phyloP scores from a whole-genome alignment of 208 protist species.

The Leptomonas pyrrhocoris region DNA sequence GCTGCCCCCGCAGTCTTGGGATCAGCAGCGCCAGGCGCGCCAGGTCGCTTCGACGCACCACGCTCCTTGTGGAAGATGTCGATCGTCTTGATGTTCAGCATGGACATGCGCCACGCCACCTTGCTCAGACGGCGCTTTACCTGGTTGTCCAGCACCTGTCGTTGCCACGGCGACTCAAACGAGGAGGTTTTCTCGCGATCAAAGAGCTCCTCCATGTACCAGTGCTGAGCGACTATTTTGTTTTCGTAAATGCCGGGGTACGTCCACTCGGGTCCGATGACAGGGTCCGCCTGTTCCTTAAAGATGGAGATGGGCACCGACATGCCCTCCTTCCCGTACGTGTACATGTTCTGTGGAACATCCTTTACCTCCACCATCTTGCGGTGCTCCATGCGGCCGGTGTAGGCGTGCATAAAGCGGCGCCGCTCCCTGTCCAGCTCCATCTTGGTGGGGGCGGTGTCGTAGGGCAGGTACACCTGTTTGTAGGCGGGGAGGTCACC shows the following conservation, averaged over 20 bases:
- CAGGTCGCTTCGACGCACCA: slow-evolving; percentile 67
- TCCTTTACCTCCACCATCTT: slow-evolving; percentile 87
- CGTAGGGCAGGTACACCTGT: slow-evolving; percentile 88
- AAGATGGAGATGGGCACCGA: slow-evolving; percentile 90
- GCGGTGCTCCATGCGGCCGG: slow-evolving; percentile 75
- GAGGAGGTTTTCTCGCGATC: slow-evolving; percentile 59
- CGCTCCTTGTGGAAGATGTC: slow-evolving; percentile 90
- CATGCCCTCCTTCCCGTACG: slow-evolving; percentile 93
- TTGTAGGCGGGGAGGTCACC: slow-evolving; percentile 82
- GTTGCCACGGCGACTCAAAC: slow-evolving; percentile 87
- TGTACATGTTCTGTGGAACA: slow-evolving; percentile 91
- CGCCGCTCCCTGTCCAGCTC: slow-evolving; percentile 79
- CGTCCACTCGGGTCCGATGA: slow-evolving; percentile 91
- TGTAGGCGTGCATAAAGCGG: slow-evolving; percentile 71
- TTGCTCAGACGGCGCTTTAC: slow-evolving; percentile 72
- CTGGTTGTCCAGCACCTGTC: slow-evolving; percentile 85
- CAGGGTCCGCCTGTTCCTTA: slow-evolving; percentile 87
- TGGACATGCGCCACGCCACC: slow-evolving; percentile 77
- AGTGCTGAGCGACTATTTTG: slow-evolving; percentile 85
- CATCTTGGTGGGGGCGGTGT: slow-evolving; percentile 74
- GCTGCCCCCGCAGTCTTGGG: slow-evolving; percentile 17
- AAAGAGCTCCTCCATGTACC: slow-evolving; percentile 87
- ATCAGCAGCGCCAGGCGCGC: slow-evolving; percentile 38
- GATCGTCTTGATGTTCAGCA: slow-evolving; percentile 79
- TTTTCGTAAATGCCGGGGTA: slow-evolving; percentile 93